phyloP scores from a whole-genome alignment of 805 yeast species.

The Kuraishia floccosa region DNA sequence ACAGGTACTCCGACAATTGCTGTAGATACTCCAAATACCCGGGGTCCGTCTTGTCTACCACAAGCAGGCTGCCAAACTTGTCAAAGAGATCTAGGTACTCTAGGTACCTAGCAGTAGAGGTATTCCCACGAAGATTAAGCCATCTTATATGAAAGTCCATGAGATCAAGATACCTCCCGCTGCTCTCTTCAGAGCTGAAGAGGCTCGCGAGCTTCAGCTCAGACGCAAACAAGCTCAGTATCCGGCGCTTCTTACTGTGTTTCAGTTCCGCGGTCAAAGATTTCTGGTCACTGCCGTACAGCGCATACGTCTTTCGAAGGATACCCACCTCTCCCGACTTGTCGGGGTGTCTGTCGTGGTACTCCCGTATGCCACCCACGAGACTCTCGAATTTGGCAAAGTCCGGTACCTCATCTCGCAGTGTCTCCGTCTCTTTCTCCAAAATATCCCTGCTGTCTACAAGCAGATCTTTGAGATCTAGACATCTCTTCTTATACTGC shows the following conservation, averaged over 20 bases:
- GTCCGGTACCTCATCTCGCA: constrained; percentile 12
- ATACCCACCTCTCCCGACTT: constrained; percentile 18
- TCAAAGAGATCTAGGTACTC: constrained; percentile 30
- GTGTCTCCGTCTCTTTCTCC: constrained; percentile 5
- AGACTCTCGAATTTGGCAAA: constrained; percentile 26
- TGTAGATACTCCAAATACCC: constrained; percentile 33
- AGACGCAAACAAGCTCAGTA: constrained; percentile 39
- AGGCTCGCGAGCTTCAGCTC: constrained; percentile 33
- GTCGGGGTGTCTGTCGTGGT: constrained; percentile 17
- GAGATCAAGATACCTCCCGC: constrained; percentile 58
- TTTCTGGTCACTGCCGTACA: constrained; percentile 13
- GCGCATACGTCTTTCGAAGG: constrained; percentile 17
- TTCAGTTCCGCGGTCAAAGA: constrained; percentile 8
- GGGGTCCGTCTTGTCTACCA: constrained; percentile 14
- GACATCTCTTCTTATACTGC: constrained; percentile 26
- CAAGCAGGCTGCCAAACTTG: constrained; percentile 2
- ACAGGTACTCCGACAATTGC: constrained; percentile 37
- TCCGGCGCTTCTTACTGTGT: constrained; percentile 16
- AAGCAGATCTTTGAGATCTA: constrained; percentile 8
- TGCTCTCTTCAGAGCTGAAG: constrained; percentile 50
- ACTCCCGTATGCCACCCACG: constrained; percentile 17
- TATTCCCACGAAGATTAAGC: constrained; percentile 30
- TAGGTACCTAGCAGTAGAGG: constrained; percentile 26
- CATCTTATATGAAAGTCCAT: constrained; percentile 37
- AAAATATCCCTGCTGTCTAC: constrained; percentile 2